Conservation (phyloP, 495 filamentous ascomycete genomes). For the Peziza echinospora region DNA sequence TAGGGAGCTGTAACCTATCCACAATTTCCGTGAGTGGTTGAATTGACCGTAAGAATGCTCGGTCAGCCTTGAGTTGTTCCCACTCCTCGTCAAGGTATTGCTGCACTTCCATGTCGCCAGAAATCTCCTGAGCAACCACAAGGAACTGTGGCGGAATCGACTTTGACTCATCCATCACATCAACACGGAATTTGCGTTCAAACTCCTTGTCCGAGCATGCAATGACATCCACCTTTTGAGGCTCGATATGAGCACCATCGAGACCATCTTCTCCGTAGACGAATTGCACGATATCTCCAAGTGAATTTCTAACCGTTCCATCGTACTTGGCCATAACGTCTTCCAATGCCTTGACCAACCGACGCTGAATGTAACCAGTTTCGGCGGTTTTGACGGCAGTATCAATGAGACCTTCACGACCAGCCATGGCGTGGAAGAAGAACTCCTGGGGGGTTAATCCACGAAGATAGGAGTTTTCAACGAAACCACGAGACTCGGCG, state of each 20-base stretch:
- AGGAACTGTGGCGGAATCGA: slow-evolving; percentile 50
- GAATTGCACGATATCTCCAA: slow-evolving; percentile 94
- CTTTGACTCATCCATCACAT: slow-evolving; percentile 59
- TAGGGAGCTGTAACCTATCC: slow-evolving; percentile 67
- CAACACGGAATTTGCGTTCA: slow-evolving; percentile 60
- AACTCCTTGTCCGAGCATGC: slow-evolving; percentile 51
- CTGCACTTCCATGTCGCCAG: slow-evolving; percentile 68
- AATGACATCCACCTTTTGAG: slow-evolving; percentile 72
- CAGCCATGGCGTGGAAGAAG: slow-evolving; percentile 99
- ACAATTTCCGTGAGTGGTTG: slow-evolving; percentile 35
- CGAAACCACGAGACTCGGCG: slow-evolving; percentile 87
- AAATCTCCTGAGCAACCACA: slow-evolving; percentile 70
- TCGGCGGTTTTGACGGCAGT: slow-evolving; percentile 98
- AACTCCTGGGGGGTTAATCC: slow-evolving; percentile 90
- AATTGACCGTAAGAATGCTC: slow-evolving; percentile 48
- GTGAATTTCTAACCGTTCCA: slow-evolving; percentile 87
- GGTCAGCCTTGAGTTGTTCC: slow-evolving; percentile 52
- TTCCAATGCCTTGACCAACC: slow-evolving; percentile 92
- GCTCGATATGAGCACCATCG: slow-evolving; percentile 75
- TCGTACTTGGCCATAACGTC: slow-evolving; percentile 97
- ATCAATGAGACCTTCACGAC: slow-evolving; percentile 98
- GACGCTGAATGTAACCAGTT: slow-evolving; percentile 96
- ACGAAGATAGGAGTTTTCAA: slow-evolving; percentile 96
- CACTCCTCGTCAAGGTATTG: slow-evolving; percentile 71
- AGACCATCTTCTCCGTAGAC: slow-evolving; percentile 94